These are phyloP conservation scores for Trapa bicornis DNA, from an alignment of 345 rosid species.

Conservation along the genomic window DNA sequence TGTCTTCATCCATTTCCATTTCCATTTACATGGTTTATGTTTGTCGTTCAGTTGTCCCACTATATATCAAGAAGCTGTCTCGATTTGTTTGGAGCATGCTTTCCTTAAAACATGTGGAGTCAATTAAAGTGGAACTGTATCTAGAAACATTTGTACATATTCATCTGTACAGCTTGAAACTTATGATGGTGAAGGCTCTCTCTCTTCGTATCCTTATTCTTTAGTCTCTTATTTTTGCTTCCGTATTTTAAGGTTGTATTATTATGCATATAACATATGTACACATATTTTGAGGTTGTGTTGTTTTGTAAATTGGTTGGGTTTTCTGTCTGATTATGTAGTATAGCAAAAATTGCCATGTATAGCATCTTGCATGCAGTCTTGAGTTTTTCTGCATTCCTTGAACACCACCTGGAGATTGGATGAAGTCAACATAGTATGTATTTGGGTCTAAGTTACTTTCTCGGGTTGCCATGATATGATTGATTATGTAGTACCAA, in stretches of 20 bases:
- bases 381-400: background rate
- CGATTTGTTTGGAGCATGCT: slow-evolving; percentile 13
- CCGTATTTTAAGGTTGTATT: background rate
- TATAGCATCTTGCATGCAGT: too few species aligned
- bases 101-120: background rate
- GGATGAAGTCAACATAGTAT: background rate
- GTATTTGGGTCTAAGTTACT: too few species aligned
- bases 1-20: background rate
- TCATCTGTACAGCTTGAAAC: slow-evolving; percentile 22
- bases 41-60: background rate
- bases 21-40: background rate
- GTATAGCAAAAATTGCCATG: too few species aligned
- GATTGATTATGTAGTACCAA: too few species aligned
- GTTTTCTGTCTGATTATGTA: too few species aligned
- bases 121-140: background rate
- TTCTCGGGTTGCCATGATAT: too few species aligned
- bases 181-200: background rate
- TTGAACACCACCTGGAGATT: background rate
- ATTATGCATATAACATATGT: too few species aligned
- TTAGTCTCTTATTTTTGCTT: background rate
- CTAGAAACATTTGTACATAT: slow-evolving; percentile 20
- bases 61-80: slow-evolving; percentile 11
- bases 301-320: background rate
- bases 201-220: background rate
- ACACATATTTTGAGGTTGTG: too few species aligned